Evolutionary conservation across 495 filamentous ascomycete species (phyloP).

Genomic region (Penicillium chermesinum): DNA sequence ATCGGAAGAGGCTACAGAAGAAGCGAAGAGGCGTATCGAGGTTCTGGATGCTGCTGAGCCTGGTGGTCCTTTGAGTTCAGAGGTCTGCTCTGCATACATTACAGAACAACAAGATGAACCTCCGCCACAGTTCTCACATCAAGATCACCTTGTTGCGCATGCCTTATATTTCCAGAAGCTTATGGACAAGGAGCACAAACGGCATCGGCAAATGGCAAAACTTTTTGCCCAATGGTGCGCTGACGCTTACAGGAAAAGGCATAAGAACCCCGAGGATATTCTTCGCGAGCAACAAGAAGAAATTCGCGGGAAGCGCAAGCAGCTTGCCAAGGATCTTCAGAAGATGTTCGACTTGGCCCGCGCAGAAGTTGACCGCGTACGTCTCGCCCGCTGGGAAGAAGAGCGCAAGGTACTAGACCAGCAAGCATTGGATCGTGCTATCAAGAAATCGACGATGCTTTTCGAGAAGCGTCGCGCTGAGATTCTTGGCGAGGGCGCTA

Average conservation of each 20-base stretch:
- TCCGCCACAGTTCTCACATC: constrained; percentile 72
- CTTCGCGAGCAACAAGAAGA: constrained; percentile 45
- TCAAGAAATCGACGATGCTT: constrained; percentile 60
- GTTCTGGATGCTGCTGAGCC: constrained; percentile 66
- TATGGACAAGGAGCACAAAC: constrained; percentile 67
- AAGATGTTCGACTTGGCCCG: constrained; percentile 76
- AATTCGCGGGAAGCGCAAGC: constrained; percentile 56
- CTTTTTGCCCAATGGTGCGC: constrained; percentile 43
- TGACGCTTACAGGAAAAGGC: constrained; percentile 42
- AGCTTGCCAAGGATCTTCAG: constrained; percentile 62
- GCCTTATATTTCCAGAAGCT: constrained; percentile 74
- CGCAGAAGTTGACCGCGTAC: constrained; percentile 65
- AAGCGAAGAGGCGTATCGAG: constrained; percentile 47
- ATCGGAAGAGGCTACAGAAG: constrained; percentile 51
- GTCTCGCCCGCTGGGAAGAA: constrained; percentile 74
- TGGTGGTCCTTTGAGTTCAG: constrained; percentile 67
- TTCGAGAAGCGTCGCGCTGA: constrained; percentile 52
- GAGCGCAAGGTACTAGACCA: constrained; percentile 78
- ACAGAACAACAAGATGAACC: constrained; percentile 71
- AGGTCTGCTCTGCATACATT: constrained; percentile 68
- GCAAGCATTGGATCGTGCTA: constrained; percentile 74
- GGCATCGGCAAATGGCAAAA: constrained; percentile 53
- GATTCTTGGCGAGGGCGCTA: constrained; percentile 41
- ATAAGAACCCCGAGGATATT: constrained; percentile 43
- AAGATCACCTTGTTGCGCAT: constrained; percentile 78